Percentiles rank a stretch among this genome's conserved stretches.
phyloP scores from a whole-genome alignment of 2,329 filamentous ascomycete species.

The Bipolaris oryzae region DNA sequence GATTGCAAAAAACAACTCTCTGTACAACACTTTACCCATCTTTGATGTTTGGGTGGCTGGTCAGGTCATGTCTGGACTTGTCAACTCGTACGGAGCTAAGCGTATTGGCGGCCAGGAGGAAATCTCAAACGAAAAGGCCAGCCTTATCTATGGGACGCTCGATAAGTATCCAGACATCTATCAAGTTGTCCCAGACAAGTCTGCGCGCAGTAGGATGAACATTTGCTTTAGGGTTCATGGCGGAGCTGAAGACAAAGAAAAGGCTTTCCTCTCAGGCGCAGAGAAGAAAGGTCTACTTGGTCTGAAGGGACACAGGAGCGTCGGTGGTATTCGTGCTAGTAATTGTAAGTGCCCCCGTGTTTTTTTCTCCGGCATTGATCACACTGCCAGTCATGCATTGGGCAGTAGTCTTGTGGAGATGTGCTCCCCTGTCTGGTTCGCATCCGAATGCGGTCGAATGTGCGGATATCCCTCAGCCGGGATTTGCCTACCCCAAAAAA shows the following conservation, averaged over 20 bases:
- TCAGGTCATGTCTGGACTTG: slow-evolving; percentile 80
- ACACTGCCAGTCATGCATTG: slow-evolving; percentile 13
- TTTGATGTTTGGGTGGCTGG: slow-evolving; percentile 92
- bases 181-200: slow-evolving; percentile 75
- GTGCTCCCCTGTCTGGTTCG: slow-evolving; percentile 22
- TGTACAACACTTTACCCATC: slow-evolving; percentile 96
- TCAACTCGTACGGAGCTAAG: slow-evolving; percentile 65
- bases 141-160: slow-evolving; percentile 75
- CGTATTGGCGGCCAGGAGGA: slow-evolving; percentile 79
- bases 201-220: slow-evolving; percentile 86
- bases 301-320: slow-evolving; percentile 84
- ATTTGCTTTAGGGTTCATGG: slow-evolving; percentile 83
- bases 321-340: slow-evolving; percentile 83
- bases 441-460: neutral
- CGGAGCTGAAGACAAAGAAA: slow-evolving; percentile 73
- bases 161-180: slow-evolving; percentile 78
- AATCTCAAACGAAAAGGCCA: slow-evolving; percentile 74
- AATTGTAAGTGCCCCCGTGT: slow-evolving; percentile 63
- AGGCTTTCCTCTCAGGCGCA: slow-evolving; percentile 76
- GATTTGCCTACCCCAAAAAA: slow-evolving; percentile 4
- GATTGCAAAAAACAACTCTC: slow-evolving; percentile 88
- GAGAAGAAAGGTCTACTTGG: slow-evolving; percentile 73
- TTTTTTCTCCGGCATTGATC: slow-evolving; percentile 5
- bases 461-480: slow-evolving; percentile 7
- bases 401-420: slow-evolving; percentile 1